Evolutionary conservation across 2,329 filamentous ascomycete species (phyloP).

Genomic region (Sporothrix dimorphospora): DNA sequence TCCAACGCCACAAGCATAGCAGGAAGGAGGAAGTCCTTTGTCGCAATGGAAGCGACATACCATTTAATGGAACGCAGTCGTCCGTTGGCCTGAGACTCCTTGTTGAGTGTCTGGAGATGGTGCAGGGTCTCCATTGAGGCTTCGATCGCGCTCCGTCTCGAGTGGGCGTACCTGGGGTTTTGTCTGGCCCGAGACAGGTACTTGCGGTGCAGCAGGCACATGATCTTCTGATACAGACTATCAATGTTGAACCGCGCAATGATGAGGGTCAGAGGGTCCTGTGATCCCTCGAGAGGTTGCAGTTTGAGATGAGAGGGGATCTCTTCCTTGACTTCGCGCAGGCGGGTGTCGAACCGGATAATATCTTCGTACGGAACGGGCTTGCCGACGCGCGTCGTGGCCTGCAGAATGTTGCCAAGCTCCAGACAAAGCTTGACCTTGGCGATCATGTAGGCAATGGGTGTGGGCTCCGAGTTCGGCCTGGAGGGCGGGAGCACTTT

Average conservation of each 20-base stretch:
- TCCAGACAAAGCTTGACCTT: conserved; percentile 70
- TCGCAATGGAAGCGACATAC: conserved; percentile 78
- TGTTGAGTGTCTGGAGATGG: conserved; percentile 74
- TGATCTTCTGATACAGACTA: conserved; percentile 83
- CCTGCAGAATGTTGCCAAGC: conserved; percentile 72
- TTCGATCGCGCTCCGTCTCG: conserved; percentile 80
- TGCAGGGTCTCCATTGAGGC: conserved; percentile 80
- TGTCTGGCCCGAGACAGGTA: conserved; percentile 78
- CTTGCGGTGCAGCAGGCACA: conserved; percentile 86
- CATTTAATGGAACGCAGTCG: conserved; percentile 74
- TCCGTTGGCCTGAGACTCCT: conserved; percentile 72
- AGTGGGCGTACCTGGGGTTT: conserved; percentile 81
- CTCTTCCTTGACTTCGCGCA: conserved; percentile 65
- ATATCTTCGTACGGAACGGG: conserved; percentile 66
- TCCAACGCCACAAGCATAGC: conserved; percentile 85
- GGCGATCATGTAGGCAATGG: conserved; percentile 76
- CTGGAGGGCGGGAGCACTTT: conserved; percentile 69
- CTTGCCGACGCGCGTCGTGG: conserved; percentile 59
- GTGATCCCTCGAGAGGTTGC: conserved; percentile 71
- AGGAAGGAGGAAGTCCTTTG: conserved; percentile 82
- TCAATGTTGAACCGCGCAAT: conserved; percentile 85
- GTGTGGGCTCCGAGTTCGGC: conserved; percentile 71
- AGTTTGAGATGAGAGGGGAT: conserved; percentile 81
- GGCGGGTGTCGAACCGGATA: conserved; percentile 61
- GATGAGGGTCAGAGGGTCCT: conserved; percentile 81